These are phyloP conservation scores for Globisporangium acanthophoron DNA, from an alignment of 352 stramenopile genomes.

Conservation along the genomic window DNA sequence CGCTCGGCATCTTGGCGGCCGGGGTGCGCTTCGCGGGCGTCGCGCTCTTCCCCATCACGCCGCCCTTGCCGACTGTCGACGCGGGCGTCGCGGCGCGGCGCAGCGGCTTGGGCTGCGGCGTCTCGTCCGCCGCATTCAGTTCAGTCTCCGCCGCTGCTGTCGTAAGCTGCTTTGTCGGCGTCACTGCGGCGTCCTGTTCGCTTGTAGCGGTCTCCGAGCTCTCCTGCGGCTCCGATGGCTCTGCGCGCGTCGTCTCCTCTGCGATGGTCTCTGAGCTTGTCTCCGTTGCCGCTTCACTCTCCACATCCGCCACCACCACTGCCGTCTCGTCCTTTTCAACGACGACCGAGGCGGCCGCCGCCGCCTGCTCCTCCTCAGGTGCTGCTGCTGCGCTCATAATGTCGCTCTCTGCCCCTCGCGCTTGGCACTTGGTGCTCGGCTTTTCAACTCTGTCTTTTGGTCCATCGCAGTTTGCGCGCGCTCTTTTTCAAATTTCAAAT, in stretches of 20 bases:
- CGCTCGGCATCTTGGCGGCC: conserved; percentile 11
- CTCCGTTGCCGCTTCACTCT: neutral
- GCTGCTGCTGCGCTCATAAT: too few relatives aligned
- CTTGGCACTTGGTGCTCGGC: too few relatives aligned
- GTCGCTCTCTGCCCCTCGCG: too few relatives aligned
- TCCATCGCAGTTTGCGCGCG: too few relatives aligned
- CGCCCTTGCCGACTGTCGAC: conserved; percentile 8
- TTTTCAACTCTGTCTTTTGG: neutral
- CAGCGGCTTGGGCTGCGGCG: conserved; percentile 9
- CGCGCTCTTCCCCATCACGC: conserved; percentile 1
- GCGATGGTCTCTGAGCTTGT: too few relatives aligned
- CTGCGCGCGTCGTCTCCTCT: too few relatives aligned
- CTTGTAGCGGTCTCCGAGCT: neutral
- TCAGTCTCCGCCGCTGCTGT: neutral
- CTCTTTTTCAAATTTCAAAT: neutral
- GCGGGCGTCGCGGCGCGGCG: conserved; percentile 2
- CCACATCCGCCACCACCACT: too few relatives aligned
- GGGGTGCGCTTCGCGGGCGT: conserved; percentile 9
- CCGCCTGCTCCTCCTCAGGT: too few relatives aligned
- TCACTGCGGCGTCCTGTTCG: neutral
- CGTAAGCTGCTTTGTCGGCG: neutral
- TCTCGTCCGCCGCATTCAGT: neutral
- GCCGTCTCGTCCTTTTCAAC: too few relatives aligned
- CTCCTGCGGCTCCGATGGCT: too few relatives aligned
- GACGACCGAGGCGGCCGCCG: too few relatives aligned